Base-by-base conservation (phyloP, 176 grass and related monocot genomes). In the Zea luxurians region DNA sequence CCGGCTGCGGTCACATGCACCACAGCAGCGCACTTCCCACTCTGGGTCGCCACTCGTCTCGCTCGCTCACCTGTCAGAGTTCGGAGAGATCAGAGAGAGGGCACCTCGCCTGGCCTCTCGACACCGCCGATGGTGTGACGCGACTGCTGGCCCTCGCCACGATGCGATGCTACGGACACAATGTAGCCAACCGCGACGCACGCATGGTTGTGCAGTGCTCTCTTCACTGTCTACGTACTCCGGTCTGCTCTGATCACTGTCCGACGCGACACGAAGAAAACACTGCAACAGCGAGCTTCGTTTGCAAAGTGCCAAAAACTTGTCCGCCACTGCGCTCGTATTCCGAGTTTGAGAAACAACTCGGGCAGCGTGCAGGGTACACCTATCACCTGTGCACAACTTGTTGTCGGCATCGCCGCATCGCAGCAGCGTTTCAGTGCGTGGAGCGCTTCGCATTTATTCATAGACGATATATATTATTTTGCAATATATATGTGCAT, bases 111-210 rank as follows among this genome's bases (percentile, higher is more conserved):
- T 9, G 57, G 55, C 17, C 17, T 57, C 13, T 67, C 71, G 2
- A 74, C 84, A 81, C 78, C 66, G 46, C 11, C 66, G 79, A 72
- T 71, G 65, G 71, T 35, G 66, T 40, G 79, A 87, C 46, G 79
- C 20, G 85, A 65, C 85, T 41, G 10, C 27, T n/a, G 52, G 17
- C 18, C 18, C 4, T 7, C 35, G 53, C 40, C 45, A 68, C 63
- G 46, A n/a, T 3, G 74, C 27, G 44, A 77, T 15, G 55, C 78
- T 8, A 43, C 15, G 49, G 58, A 21, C 59, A 1, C 45, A 37
- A 27, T 59, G 70, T 52, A 15, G 6, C 37, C 1, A 64, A 52
- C 47, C 60, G 46, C 37, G 35, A 73, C 0, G 37, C 70, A 55
- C 44, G 45, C n/a, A n/a, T n/a, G n/a, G n/a, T 27, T 27, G 15